phyloP scores from a whole-genome alignment of 192 early-diverging fungal genomes.

The Coemansia sp. region DNA sequence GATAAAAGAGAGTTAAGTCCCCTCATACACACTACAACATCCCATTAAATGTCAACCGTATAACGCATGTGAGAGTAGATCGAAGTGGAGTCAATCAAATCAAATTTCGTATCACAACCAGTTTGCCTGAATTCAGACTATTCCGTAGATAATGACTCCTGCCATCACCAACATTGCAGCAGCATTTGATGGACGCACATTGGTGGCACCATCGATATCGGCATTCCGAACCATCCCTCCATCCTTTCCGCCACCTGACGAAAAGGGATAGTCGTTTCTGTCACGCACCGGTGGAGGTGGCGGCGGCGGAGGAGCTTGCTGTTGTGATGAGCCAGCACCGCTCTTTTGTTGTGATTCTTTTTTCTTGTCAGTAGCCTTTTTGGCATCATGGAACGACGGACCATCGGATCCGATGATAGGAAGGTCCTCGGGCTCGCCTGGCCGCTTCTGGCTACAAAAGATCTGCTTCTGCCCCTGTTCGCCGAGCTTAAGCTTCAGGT shows the following conservation, averaged over 20 bases:
- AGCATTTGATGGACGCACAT: not conserved
- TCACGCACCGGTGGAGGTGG: not conserved
- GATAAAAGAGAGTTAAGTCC: too few species aligned
- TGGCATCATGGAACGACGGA: not conserved
- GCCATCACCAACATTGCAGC: not conserved
- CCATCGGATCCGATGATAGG: conserved; percentile 41
- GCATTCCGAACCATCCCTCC: conserved; percentile 9
- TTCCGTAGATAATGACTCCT: not conserved
- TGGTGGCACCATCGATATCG: conserved; percentile 20
- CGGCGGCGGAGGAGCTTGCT: not conserved
- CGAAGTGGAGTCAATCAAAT: too few species aligned
- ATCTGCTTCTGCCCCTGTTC: conserved; percentile 47
- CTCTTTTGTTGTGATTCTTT: not conserved
- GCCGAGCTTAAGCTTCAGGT: conserved; percentile 24
- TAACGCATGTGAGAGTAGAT: too few species aligned
- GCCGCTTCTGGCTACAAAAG: conserved; percentile 39
- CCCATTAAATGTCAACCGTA: too few species aligned
- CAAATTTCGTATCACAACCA: too few species aligned
- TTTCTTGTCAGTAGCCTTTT: not conserved
- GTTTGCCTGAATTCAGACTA: too few species aligned
- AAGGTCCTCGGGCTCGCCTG: conserved; percentile 44
- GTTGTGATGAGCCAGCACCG: not conserved
- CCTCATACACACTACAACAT: too few species aligned
- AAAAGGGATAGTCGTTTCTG: not conserved
- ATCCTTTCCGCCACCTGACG: conserved; percentile 5